A percentile compares a stretch with the other conserved stretches of the same genome.
phyloP scores from a whole-genome alignment of 1,284 basidiomycete species.

The Boletus calvinii region DNA sequence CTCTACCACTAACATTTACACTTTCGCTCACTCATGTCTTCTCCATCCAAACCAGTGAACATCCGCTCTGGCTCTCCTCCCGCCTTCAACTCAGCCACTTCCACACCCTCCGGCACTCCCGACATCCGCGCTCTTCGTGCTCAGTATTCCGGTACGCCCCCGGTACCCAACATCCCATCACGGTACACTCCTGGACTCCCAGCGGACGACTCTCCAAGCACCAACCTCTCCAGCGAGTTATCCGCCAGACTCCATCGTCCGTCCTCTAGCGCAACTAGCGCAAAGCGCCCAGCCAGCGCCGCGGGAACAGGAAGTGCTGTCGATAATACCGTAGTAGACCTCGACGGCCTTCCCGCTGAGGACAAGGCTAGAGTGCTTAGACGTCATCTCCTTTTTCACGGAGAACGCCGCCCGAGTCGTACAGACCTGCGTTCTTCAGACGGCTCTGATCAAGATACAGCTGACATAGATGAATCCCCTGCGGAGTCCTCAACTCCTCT shows the following conservation, averaged over 20 bases:
- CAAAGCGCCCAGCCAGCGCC: conserved; percentile 32
- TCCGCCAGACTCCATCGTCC: conserved; percentile 21
- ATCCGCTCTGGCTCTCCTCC: conserved; percentile 44
- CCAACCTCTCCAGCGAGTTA: conserved; percentile 13
- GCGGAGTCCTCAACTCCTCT: conserved; percentile 38
- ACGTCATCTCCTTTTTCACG: conserved; percentile 76
- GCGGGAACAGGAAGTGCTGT: conserved; percentile 32
- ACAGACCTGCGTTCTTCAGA: conserved; percentile 31
- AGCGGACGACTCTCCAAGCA: conserved; percentile 29
- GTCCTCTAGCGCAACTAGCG: conserved; percentile 33
- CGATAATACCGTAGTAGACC: conserved; percentile 34
- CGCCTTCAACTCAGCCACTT: conserved; percentile 30
- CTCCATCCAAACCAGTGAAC: conserved; percentile 58
- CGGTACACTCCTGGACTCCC: conserved; percentile 32
- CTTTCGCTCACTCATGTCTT: conserved; percentile 42
- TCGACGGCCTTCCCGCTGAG: conserved; percentile 68
- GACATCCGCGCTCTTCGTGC: conserved; percentile 59
- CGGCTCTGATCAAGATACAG: conserved; percentile 36
- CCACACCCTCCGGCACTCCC: conserved; percentile 47
- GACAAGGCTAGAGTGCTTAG: conserved; percentile 82
- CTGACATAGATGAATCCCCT: conserved; percentile 25
- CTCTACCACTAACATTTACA: background rate
- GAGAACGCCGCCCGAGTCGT: conserved; percentile 57
- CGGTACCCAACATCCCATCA: conserved; percentile 62
- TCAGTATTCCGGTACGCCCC: conserved; percentile 61